Evolutionary conservation across 1,284 basidiomycete species (phyloP), one percentile per base, ranked within the genome.

Genomic region (Cutaneotrichosporon sp.): DNA sequence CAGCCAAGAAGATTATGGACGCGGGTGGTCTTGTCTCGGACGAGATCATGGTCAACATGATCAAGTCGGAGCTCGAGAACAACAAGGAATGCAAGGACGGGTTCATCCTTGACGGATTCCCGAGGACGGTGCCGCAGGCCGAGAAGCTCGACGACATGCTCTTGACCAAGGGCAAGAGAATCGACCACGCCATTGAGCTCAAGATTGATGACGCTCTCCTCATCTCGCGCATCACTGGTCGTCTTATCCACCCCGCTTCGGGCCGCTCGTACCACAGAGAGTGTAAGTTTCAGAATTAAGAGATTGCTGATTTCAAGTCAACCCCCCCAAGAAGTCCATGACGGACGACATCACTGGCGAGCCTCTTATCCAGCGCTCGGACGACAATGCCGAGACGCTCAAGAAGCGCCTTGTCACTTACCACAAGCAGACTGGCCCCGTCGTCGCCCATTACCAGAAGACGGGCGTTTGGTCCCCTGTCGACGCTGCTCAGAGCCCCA

Each of bases 1-100:
- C 91, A 75, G 96, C 96, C 40, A 98, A 99, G 86, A 94, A 95
- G 82, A 90, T 98, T 80, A 98, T 99, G 92, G 95, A 98, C 80
- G 86, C 87, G 38, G 95, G 96, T 58, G 93, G 90, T 31, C 88
- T 99, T 60, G 94, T 99, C 64, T 86, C 88, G 59, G 96, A 99
- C 80, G 95, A 98, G 69, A 97, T 99, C 78, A 91, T 99, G 88
- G 92, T 99, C 61, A 87, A 87, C 68, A 99, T 99, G 89, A 98
- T 99, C 84, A 90, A 92, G 83, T 88, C 93, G 76, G 94, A 99
- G 84, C 84, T 99, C 58, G 90, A 95, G 81, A 90, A 88, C 81
- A 99, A 99, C 86, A 86, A 88, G 80, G 84, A 84, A 31, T 99
- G 96, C 86, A 88, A 90, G 84, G 91, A 94, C 69, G 96, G 96